Conservation (phyloP, 2,329 filamentous ascomycete genomes). For the Dothidotthia symphoricarpi region DNA sequence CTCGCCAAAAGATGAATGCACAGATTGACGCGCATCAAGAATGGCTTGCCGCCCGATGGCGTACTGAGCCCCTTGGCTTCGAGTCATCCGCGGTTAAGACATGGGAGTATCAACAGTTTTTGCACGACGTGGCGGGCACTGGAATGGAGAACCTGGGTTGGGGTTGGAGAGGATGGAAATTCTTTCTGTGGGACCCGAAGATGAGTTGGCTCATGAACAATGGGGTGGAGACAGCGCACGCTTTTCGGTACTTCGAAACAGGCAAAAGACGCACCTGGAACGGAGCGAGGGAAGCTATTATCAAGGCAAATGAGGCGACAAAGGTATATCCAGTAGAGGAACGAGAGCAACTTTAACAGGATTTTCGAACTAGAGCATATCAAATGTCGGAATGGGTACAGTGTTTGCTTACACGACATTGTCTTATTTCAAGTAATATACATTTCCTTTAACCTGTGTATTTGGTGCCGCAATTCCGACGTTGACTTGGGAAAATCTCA, state of each 20-base stretch:
- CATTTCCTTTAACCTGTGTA: too few species aligned
- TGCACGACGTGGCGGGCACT: slow-evolving; percentile 35
- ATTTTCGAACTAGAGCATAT: too few species aligned
- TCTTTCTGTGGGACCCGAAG: slow-evolving; percentile 36
- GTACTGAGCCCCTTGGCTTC: slow-evolving; percentile 14
- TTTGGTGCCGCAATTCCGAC: too few species aligned
- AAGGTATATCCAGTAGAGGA: slow-evolving; percentile 11
- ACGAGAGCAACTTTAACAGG: too few species aligned
- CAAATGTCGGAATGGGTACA: too few species aligned
- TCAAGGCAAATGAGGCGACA: slow-evolving; percentile 13
- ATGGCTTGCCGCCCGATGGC: slow-evolving; percentile 13
- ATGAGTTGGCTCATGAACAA: slow-evolving; percentile 35
- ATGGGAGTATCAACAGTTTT: slow-evolving; percentile 27
- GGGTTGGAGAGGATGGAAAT: slow-evolving; percentile 33
- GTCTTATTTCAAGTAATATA: too few species aligned
- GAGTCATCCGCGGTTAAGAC: slow-evolving; percentile 19
- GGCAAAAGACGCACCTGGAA: slow-evolving; percentile 28
- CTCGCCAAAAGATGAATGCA: slow-evolving; percentile 4
- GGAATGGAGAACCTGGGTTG: slow-evolving; percentile 37
- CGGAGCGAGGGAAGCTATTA: slow-evolving; percentile 15
- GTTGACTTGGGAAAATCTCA: too few species aligned
- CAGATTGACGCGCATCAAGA: slow-evolving; percentile 10
- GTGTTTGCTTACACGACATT: too few species aligned
- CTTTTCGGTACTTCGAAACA: slow-evolving; percentile 39
- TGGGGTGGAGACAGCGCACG: slow-evolving; percentile 35